Percentiles rank a stretch among this genome's conserved stretches.
Conservation (phyloP, 345 rosid genomes). For the Bretschneidera sinensis region DNA sequence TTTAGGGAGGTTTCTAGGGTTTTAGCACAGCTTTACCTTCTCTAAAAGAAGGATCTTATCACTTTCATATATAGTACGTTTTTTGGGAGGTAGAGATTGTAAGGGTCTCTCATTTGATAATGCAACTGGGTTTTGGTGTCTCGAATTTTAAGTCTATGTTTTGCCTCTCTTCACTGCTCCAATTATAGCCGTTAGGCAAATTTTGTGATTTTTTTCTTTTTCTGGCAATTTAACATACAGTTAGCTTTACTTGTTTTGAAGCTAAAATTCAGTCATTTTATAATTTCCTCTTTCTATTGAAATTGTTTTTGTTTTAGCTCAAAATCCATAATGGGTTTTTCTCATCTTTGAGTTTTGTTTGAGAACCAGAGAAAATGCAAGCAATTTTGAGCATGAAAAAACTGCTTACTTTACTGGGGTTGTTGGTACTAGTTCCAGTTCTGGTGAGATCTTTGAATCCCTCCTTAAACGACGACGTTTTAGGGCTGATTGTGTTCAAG, state of each 20-base stretch:
- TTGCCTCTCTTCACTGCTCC: background rate
- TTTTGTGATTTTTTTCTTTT: too few relatives aligned
- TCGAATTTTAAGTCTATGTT: background rate
- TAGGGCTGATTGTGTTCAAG: constrained; percentile 86
- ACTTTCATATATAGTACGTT: background rate
- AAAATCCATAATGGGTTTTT: background rate
- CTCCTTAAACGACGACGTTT: constrained; percentile 65
- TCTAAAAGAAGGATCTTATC: background rate
- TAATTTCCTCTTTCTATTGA: background rate
- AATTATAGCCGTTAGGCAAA: background rate
- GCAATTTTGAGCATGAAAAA: background rate
- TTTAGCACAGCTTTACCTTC: background rate
- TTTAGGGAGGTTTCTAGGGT: background rate
- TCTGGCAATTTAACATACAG: background rate
- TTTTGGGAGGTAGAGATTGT: too few relatives aligned
- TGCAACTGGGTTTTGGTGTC: background rate
- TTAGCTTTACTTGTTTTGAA: background rate
- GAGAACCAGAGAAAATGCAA: background rate
- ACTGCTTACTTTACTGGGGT: background rate
- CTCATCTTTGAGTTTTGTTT: background rate
- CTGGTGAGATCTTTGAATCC: constrained; percentile 53
- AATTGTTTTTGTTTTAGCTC: background rate
- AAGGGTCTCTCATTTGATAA: background rate
- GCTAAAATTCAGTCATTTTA: background rate
- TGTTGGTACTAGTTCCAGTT: background rate